phyloP scores from a whole-genome alignment of 129 eudicot species.

The Helianthus annuus region DNA sequence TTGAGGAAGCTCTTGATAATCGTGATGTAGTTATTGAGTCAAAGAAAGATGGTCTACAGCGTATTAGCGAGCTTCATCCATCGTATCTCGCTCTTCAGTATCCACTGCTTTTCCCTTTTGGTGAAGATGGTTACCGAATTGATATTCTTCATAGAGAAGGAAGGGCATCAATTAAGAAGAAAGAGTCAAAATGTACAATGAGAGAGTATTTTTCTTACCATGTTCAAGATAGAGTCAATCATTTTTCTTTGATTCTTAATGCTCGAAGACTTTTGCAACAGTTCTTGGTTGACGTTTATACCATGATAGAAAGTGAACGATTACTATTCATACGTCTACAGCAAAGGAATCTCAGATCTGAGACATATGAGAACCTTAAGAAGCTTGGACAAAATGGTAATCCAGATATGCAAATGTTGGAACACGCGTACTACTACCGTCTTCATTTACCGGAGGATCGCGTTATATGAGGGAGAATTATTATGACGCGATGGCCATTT shows the following conservation, averaged over 20 bases:
- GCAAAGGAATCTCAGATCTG: no score
- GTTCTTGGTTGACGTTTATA: neutral
- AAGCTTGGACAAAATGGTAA: neutral
- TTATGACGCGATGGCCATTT: no score
- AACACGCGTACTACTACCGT: conserved; percentile 15
- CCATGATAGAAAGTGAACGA: neutral
- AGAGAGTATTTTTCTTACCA: neutral
- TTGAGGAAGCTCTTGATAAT: no score
- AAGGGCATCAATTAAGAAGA: no score
- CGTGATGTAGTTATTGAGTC: no score
- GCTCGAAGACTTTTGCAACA: neutral
- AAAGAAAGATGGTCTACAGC: no score
- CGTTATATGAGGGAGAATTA: conserved; percentile 1
- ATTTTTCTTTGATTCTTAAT: neutral
- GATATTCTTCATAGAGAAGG: neutral
- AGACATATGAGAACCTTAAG: neutral
- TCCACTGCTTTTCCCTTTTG: no score
- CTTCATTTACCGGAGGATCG: neutral
- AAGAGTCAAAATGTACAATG: neutral
- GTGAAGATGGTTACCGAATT: neutral
- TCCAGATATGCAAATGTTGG: neutral
- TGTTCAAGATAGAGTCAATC: neutral
- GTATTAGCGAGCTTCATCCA: no score
- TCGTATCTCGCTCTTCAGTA: no score
- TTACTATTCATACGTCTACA: neutral